Evolutionary conservation across 352 stramenopile genomes (phyloP).

Genomic region (Globisporangium viniferum): DNA sequence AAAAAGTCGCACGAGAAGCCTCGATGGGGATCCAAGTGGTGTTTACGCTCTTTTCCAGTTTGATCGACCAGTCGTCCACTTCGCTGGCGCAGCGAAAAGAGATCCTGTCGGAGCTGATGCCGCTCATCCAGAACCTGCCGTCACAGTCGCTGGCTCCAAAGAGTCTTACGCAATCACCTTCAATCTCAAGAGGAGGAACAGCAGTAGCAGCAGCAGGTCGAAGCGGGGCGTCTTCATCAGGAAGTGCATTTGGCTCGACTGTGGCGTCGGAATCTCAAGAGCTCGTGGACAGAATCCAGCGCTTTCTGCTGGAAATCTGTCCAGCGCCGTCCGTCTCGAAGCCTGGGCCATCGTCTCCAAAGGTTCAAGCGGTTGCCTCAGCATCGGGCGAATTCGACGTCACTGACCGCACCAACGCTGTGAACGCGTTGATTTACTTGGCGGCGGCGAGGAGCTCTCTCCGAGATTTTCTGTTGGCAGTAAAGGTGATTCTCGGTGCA

Average conservation of each 20-base stretch:
- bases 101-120: slow-evolving; percentile 46
- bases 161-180: not conserved
- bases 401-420: slow-evolving; percentile 38
- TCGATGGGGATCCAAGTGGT: slow-evolving; percentile 41
- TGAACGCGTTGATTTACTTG: slow-evolving; percentile 54
- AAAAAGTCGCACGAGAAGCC: slow-evolving; percentile 34
- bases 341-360: slow-evolving; percentile 26
- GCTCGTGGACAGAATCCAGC: slow-evolving; percentile 39
- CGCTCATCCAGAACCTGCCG: slow-evolving; percentile 32
- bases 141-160: slow-evolving; percentile 33
- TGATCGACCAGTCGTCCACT: slow-evolving; percentile 22
- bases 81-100: slow-evolving; percentile 29
- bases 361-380: slow-evolving; percentile 26
- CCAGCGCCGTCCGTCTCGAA: slow-evolving; percentile 13
- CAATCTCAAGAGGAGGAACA: not conserved
- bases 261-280: slow-evolving; percentile 9
- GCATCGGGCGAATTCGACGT: slow-evolving; percentile 29
- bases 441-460: slow-evolving; percentile 48
- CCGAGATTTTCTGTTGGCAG: slow-evolving; percentile 49
- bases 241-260: not conserved
- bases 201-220: not conserved
- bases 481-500: slow-evolving; percentile 53
- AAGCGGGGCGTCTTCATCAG: not conserved
- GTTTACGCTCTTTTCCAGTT: slow-evolving; percentile 28
- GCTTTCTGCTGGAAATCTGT: slow-evolving; percentile 45